These are phyloP conservation scores for Haematococcus sp. DNA, from an alignment of 139 green algal genomes.

Conservation along the genomic window DNA sequence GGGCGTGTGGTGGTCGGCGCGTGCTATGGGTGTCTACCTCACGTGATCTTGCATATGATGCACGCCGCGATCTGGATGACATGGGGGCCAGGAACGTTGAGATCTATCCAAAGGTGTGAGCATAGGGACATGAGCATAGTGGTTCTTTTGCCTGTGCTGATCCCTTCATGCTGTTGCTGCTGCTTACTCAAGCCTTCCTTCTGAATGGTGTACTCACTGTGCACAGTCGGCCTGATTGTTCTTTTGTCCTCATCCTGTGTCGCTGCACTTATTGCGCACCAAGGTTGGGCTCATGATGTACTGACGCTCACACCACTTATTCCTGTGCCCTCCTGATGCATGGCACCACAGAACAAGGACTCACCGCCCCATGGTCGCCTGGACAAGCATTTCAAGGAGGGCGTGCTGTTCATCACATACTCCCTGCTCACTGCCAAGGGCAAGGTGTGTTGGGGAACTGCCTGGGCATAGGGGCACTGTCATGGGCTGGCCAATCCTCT, in stretches of 20 bases:
- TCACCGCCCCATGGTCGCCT: constrained; percentile 20
- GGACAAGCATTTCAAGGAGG: constrained; percentile 31
- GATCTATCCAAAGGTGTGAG: constrained; percentile 50
- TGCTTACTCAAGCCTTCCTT: no score
- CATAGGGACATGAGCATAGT: background rate
- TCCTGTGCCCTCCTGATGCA: no score
- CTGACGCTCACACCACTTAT: no score
- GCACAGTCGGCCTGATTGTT: no score
- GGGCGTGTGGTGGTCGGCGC: constrained; percentile 36
- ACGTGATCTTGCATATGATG: constrained; percentile 72
- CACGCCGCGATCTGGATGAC: constrained; percentile 76
- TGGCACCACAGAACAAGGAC: constrained; percentile 48
- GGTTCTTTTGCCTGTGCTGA: background rate
- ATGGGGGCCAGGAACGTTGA: constrained; percentile 38
- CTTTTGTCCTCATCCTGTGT: no score
- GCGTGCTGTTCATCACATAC: constrained; percentile 81
- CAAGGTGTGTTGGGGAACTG: background rate
- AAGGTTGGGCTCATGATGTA: no score
- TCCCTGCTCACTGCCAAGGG: constrained; percentile 40
- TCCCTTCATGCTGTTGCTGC: no score
- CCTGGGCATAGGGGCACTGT: no score
- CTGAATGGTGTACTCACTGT: no score
- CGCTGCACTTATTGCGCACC: no score
- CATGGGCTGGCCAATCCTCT: background rate
- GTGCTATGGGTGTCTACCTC: constrained; percentile 79